Evolutionary conservation across 2,329 filamentous ascomycete species (phyloP).

Genomic region (Hymenoscyphus occultus): DNA sequence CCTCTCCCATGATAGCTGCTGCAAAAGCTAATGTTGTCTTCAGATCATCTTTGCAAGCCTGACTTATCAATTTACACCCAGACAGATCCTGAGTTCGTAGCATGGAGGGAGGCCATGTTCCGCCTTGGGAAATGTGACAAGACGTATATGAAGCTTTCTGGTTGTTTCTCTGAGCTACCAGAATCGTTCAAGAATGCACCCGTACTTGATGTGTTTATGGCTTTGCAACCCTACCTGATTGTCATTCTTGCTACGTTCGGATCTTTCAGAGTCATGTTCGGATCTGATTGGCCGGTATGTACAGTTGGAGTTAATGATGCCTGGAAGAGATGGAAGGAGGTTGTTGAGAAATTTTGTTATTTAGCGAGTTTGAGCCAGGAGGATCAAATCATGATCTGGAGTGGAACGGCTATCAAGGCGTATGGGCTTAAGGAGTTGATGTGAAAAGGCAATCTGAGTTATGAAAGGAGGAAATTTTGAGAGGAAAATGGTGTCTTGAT

Average conservation of each 20-base stretch:
- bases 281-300: conserved; percentile 91
- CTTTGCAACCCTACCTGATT: conserved; percentile 67
- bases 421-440: conserved; percentile 52
- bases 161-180: conserved; percentile 75
- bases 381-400: conserved; percentile 67
- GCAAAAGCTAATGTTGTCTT: background rate
- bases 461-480: background rate
- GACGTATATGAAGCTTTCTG: conserved; percentile 91
- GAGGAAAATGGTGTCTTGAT: background rate
- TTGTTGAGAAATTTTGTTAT: conserved; percentile 67
- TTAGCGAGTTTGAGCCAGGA: conserved; percentile 59
- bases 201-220: conserved; percentile 57
- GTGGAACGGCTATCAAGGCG: conserved; percentile 66
- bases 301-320: conserved; percentile 59
- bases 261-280: conserved; percentile 76
- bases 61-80: conserved; percentile 64
- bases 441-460: conserved; percentile 16
- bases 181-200: conserved; percentile 48
- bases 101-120: conserved; percentile 68
- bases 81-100: conserved; percentile 48
- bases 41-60: conserved; percentile 89
- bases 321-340: conserved; percentile 72
- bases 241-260: conserved; percentile 72
- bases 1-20: background rate
- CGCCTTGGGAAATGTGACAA: conserved; percentile 60